A percentile compares a stretch with the other conserved stretches of the same genome.
phyloP scores from a whole-genome alignment of 805 yeast genomes.

The Ascoidea asiatica region DNA sequence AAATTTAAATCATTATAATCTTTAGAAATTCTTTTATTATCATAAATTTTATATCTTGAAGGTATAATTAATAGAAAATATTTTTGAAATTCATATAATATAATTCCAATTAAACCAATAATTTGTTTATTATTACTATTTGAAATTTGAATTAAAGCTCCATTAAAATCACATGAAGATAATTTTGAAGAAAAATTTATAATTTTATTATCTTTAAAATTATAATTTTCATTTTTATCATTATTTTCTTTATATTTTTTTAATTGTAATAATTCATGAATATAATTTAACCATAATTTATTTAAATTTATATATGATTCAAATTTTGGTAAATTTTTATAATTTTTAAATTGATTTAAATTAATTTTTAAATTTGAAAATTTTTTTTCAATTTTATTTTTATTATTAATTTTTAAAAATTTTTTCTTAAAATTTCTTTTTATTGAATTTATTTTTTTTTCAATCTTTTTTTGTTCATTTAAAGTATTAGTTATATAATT shows the following conservation, averaged over 20 bases:
- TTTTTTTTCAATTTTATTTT: not conserved
- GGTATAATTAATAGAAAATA: slow-evolving; percentile 7
- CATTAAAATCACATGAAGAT: slow-evolving; percentile 8
- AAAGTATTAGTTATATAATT: not conserved
- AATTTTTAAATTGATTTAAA: not conserved
- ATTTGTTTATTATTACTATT: slow-evolving; percentile 1
- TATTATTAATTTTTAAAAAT: not conserved
- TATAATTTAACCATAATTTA: slow-evolving; percentile 6
- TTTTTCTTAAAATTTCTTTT: not conserved
- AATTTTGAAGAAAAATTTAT: slow-evolving; percentile 6
- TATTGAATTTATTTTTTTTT: not conserved
- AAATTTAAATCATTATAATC: slow-evolving; percentile 2
- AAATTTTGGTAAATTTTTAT: slow-evolving; percentile 2
- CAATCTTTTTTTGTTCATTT: not conserved
- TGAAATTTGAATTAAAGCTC: slow-evolving; percentile 5
- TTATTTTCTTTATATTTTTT: not conserved
- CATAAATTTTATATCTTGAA: slow-evolving; percentile 3
- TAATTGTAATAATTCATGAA: slow-evolving; percentile 1
- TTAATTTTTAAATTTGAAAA: not conserved
- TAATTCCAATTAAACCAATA: slow-evolving; percentile 4
- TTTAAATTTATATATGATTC: slow-evolving; percentile 3
- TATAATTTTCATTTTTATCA: not conserved
- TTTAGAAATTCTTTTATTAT: not conserved
- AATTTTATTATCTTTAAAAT: not conserved
- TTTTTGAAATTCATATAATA: slow-evolving; percentile 9